Evolutionary conservation across 768 basidiomycete genomes (phyloP).

Genomic region (Thelephora aurantiotincta): DNA sequence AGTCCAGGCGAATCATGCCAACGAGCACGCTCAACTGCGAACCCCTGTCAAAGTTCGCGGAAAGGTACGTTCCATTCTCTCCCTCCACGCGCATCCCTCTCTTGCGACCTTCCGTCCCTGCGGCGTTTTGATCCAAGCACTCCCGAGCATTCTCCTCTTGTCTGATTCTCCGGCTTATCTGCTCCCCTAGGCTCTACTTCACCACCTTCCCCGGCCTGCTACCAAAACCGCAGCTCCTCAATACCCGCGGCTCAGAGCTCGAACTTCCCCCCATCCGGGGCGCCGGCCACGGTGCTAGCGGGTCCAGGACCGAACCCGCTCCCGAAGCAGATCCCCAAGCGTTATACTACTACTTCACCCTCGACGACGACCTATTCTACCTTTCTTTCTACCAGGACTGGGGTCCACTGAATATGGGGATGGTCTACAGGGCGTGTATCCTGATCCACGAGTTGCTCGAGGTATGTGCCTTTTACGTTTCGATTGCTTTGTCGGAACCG

Average conservation of each 20-base stretch:
- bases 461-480: slow-evolving; percentile 24
- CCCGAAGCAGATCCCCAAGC: slow-evolving; percentile 61
- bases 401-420: slow-evolving; percentile 85
- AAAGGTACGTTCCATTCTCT: neutral
- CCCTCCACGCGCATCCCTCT: neutral
- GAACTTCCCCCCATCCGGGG: slow-evolving; percentile 50
- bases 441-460: slow-evolving; percentile 82
- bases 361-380: slow-evolving; percentile 87
- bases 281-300: slow-evolving; percentile 28
- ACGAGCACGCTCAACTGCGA: neutral
- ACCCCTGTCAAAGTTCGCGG: slow-evolving; percentile 1
- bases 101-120: no score
- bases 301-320: slow-evolving; percentile 20
- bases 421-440: slow-evolving; percentile 88
- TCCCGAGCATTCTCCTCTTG: neutral
- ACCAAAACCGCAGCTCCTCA: slow-evolving; percentile 52
- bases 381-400: slow-evolving; percentile 92
- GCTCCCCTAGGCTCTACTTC: slow-evolving; percentile 50
- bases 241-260: slow-evolving; percentile 38
- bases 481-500: neutral
- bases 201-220: slow-evolving; percentile 76
- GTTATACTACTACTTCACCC: slow-evolving; percentile 80
- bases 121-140: no score
- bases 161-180: neutral
- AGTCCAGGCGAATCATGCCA: slow-evolving; percentile 1